These are phyloP conservation scores for Apophysomyces sp. DNA, from an alignment of 371 early-diverging fungal species.

Conservation along the genomic window DNA sequence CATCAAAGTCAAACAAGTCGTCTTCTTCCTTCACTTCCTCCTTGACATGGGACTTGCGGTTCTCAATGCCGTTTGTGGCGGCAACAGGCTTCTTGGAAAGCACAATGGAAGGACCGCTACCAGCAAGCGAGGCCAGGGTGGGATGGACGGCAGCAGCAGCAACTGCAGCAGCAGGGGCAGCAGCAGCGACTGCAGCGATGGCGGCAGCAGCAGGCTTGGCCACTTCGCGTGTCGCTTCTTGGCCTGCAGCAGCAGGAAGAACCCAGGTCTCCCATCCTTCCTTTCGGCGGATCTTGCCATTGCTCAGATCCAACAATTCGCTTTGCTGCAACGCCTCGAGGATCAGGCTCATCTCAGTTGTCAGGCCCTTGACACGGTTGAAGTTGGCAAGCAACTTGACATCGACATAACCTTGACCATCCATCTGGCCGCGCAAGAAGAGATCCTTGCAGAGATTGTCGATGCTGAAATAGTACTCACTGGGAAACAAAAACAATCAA, in stretches of 20 bases:
- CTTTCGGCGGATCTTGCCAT: slow-evolving; percentile 62
- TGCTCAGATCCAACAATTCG: slow-evolving; percentile 53
- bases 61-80: slow-evolving; percentile 20
- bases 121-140: slow-evolving; percentile 44
- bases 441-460: slow-evolving; percentile 94
- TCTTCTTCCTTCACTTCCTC: slow-evolving; percentile 54
- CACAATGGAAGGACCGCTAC: slow-evolving; percentile 1
- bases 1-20: slow-evolving; percentile 78
- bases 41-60: slow-evolving; percentile 17
- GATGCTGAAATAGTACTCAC: slow-evolving; percentile 92
- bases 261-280: slow-evolving; percentile 84
- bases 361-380: slow-evolving; percentile 80
- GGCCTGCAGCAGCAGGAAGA: slow-evolving; percentile 25
- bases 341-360: slow-evolving; percentile 63
- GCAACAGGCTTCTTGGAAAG: slow-evolving; percentile 8
- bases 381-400: slow-evolving; percentile 77
- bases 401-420: slow-evolving; percentile 75
- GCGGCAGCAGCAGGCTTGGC: slow-evolving; percentile 23
- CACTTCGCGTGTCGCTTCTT: slow-evolving; percentile 2
- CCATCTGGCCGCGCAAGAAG: slow-evolving; percentile 91
- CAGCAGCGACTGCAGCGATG: too few relatives aligned
- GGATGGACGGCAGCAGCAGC: slow-evolving; percentile 32
- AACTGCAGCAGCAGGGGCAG: slow-evolving; percentile 14
- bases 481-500: slow-evolving; percentile 15
- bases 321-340: slow-evolving; percentile 59